phyloP scores from a whole-genome alignment of 345 rosid genomes.

The Lenwebbia sp. region DNA sequence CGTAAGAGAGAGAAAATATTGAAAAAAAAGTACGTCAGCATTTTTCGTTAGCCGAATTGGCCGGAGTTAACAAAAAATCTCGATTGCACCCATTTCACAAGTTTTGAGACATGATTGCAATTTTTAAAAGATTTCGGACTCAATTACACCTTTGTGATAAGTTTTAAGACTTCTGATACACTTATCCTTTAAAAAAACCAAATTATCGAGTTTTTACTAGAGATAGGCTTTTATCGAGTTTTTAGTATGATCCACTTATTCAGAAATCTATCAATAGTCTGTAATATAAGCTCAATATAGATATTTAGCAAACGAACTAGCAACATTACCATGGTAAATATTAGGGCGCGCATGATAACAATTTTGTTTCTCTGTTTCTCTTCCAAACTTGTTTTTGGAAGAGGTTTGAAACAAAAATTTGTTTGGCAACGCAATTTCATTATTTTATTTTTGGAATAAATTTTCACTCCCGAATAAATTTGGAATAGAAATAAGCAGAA shows the following conservation, averaged over 20 bases:
- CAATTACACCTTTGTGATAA: not conserved
- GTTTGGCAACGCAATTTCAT: too few relatives aligned
- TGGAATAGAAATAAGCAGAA: too few relatives aligned
- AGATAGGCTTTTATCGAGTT: not conserved
- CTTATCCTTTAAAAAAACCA: not conserved
- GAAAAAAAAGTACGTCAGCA: not conserved
- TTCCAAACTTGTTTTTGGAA: too few relatives aligned
- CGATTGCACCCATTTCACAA: not conserved
- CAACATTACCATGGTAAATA: not conserved
- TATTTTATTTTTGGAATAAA: too few relatives aligned
- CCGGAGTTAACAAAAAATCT: not conserved
- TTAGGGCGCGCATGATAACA: too few relatives aligned
- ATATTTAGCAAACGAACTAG: not conserved
- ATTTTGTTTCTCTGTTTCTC: too few relatives aligned
- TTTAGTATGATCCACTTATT: not conserved
- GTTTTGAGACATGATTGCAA: not conserved
- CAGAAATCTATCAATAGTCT: not conserved
- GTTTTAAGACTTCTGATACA: accelerated
- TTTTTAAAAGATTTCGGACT: not conserved
- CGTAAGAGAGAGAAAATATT: not conserved
- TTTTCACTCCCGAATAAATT: too few relatives aligned
- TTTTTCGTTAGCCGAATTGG: not conserved
- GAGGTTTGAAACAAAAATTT: too few relatives aligned
- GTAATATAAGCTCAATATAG: not conserved
- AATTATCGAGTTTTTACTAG: too few relatives aligned